Conservation (phyloP, 2,329 filamentous ascomycete species). For the Xylaria sp. region DNA sequence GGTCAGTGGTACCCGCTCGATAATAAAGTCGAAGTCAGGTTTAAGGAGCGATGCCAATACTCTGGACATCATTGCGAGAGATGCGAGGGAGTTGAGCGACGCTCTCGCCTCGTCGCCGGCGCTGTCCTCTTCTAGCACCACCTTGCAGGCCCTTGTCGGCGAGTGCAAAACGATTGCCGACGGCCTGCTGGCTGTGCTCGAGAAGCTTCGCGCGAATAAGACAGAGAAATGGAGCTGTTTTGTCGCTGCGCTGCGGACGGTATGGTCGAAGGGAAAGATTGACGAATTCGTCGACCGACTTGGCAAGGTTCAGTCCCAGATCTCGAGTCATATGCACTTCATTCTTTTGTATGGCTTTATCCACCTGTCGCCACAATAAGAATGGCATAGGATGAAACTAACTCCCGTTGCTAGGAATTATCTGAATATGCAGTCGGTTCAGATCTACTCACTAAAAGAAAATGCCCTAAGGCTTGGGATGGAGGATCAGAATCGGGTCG, state of each 20-base stretch:
- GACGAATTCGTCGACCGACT: slow-evolving; percentile 9
- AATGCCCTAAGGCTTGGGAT: slow-evolving; percentile 16
- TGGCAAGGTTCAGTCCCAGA: slow-evolving; percentile 18
- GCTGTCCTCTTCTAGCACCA: slow-evolving; percentile 12
- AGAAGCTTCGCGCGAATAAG: slow-evolving; percentile 12
- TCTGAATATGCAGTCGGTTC: slow-evolving; percentile 16
- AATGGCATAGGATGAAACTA: background rate
- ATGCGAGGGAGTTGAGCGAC: slow-evolving; percentile 14
- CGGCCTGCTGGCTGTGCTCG: background rate
- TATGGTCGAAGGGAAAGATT: slow-evolving; percentile 17
- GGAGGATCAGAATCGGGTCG: slow-evolving; percentile 11
- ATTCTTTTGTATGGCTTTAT: slow-evolving; percentile 8
- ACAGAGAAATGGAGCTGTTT: slow-evolving; percentile 21
- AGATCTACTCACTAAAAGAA: slow-evolving; percentile 4
- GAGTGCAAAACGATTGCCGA: slow-evolving; percentile 17
- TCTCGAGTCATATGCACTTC: slow-evolving; percentile 25
- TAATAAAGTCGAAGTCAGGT: slow-evolving; percentile 17
- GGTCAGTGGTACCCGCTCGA: slow-evolving; percentile 11
- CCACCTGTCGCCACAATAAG: background rate
- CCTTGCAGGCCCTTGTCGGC: slow-evolving; percentile 12
- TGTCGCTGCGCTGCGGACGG: slow-evolving; percentile 10
- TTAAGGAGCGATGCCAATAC: slow-evolving; percentile 11
- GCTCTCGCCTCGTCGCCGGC: slow-evolving; percentile 11
- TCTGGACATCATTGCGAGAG: slow-evolving; percentile 17
- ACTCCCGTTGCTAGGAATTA: slow-evolving; percentile 6